phyloP scores from a whole-genome alignment of 2,329 filamentous ascomycete species.

The Paecilomyces sp. region DNA sequence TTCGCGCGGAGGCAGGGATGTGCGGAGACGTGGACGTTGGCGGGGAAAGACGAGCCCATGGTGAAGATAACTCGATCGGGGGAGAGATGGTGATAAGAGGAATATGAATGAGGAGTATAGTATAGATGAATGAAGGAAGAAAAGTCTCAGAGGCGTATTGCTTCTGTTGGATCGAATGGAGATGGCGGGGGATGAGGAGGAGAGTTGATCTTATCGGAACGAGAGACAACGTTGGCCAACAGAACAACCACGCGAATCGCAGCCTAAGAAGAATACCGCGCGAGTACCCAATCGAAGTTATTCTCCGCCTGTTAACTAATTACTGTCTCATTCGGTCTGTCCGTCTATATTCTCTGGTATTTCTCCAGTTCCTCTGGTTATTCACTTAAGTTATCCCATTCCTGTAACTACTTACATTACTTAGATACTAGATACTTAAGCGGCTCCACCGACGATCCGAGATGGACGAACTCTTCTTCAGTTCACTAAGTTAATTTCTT shows the following conservation, averaged over 20 bases:
- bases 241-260: neutral
- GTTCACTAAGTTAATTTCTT: neutral
- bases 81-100: slow-evolving; percentile 1
- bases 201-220: neutral
- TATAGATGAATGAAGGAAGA: neutral
- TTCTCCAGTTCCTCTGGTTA: neutral
- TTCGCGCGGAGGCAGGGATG: slow-evolving; percentile 86
- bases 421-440: neutral
- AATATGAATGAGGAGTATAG: no score
- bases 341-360: neutral
- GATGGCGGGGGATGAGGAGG: neutral
- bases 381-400: neutral
- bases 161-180: neutral
- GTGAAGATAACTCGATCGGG: neutral
- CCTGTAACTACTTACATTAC: neutral
- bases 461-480: neutral
- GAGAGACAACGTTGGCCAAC: neutral
- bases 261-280: neutral
- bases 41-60: slow-evolving; percentile 33
- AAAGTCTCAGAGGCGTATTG: neutral
- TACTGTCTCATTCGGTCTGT: neutral
- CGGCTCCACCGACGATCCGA: neutral
- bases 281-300: neutral
- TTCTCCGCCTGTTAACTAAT: neutral
- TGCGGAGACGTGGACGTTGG: slow-evolving; percentile 65